Evolutionary conservation across 2,329 filamentous ascomycete species (phyloP).

Genomic region (Calycina marina): DNA sequence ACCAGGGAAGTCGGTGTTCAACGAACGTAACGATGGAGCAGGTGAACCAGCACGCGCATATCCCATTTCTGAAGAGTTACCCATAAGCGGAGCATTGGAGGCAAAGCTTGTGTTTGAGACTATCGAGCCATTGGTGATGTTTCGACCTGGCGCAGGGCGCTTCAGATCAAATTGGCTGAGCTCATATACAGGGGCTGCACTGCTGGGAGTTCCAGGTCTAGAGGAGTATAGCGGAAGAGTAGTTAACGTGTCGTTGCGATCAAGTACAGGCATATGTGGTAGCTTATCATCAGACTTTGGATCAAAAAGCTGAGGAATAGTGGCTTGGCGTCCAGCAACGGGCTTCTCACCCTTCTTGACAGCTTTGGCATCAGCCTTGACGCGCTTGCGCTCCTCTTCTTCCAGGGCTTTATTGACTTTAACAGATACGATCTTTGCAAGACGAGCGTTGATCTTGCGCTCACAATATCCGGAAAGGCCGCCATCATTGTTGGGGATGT

Average conservation of each 20-base stretch:
- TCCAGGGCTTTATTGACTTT: conserved; percentile 84
- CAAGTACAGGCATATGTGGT: conserved; percentile 42
- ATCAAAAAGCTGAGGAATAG: conserved; percentile 47
- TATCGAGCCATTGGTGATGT: conserved; percentile 39
- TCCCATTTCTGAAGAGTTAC: conserved; percentile 46
- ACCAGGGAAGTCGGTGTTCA: conserved; percentile 13
- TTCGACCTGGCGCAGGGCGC: conserved; percentile 31
- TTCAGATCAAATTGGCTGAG: conserved; percentile 37
- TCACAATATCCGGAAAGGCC: conserved; percentile 75
- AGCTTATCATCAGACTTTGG: conserved; percentile 36
- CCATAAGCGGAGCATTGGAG: conserved; percentile 47
- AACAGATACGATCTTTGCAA: conserved; percentile 69
- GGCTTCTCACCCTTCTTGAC: conserved; percentile 38
- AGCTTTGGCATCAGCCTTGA: conserved; percentile 32
- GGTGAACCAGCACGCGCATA: conserved; percentile 22
- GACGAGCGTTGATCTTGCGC: conserved; percentile 74
- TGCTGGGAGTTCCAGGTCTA: conserved; percentile 37
- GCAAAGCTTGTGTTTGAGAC: conserved; percentile 40
- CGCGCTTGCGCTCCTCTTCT: conserved; percentile 53
- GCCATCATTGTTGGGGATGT: conserved; percentile 71
- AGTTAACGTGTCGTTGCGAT: conserved; percentile 42
- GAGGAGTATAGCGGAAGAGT: conserved; percentile 51
- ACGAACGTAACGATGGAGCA: conserved; percentile 15
- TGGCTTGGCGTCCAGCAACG: conserved; percentile 42
- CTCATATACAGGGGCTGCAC: conserved; percentile 31